A percentile compares a stretch with the other conserved stretches of the same genome.
Conservation (phyloP, 495 filamentous ascomycete species). For the Hamigera avellanea region DNA sequence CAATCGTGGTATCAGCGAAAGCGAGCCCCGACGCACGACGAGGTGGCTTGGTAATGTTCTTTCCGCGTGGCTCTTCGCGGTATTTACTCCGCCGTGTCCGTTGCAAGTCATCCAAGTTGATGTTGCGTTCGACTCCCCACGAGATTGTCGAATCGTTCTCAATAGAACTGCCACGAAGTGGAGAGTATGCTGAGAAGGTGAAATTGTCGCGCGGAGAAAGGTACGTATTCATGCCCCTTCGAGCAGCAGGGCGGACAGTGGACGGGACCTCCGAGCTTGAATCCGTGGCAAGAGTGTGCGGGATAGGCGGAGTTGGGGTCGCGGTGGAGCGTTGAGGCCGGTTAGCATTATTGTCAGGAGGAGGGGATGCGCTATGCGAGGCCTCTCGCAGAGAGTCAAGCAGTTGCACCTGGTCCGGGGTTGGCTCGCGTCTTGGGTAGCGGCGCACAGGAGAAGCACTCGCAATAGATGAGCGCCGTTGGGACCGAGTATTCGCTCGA, state of each 20-base stretch:
- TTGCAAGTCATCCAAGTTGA: conserved; percentile 29
- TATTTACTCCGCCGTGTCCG: conserved; percentile 21
- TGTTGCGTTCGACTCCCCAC: conserved; percentile 30
- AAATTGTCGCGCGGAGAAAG: conserved; percentile 3
- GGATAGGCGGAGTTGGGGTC: conserved; percentile 30
- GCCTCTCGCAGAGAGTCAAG: conserved; percentile 19
- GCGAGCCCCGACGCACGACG: conserved; percentile 29
- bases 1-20: conserved; percentile 19
- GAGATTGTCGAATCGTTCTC: conserved; percentile 29
- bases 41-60: conserved; percentile 29
- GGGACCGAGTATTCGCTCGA: no score
- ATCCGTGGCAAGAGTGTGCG: conserved; percentile 21
- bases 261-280: conserved; percentile 15
- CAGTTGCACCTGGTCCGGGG: conserved; percentile 31
- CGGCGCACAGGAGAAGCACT: background rate
- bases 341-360: conserved; percentile 2
- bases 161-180: conserved; percentile 14
- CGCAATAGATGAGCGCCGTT: no score
- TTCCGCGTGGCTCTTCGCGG: conserved; percentile 14
- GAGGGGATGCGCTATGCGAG: conserved; percentile 10
- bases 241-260: conserved; percentile 11
- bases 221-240: no score
- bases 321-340: conserved; percentile 15
- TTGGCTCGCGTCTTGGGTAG: conserved; percentile 22
- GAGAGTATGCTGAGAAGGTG: conserved; percentile 11